These are phyloP conservation scores for Colletotrichum australisinense DNA, from an alignment of 2,329 filamentous ascomycete species.

Conservation along the genomic window DNA sequence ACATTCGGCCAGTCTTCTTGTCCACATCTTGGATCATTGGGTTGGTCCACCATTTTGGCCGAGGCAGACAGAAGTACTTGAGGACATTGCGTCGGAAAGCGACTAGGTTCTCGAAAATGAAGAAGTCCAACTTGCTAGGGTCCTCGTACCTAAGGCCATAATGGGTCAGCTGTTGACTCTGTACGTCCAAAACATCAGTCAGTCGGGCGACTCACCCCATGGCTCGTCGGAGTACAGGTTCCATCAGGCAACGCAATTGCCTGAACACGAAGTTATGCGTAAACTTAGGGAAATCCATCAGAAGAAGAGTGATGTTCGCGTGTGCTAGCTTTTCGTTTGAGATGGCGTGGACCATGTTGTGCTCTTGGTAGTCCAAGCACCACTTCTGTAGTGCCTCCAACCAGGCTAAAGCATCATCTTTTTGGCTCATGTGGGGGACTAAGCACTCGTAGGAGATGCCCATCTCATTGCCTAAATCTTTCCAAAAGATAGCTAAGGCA, in stretches of 20 bases:
- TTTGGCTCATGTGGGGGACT: conserved; percentile 49
- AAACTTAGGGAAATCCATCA: conserved; percentile 14
- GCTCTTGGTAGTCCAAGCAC: conserved; percentile 61
- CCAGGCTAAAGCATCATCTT: conserved; percentile 63
- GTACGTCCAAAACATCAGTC: no score
- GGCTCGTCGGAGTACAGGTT: conserved; percentile 4
- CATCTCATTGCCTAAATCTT: conserved; percentile 66
- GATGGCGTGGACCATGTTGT: conserved; percentile 54
- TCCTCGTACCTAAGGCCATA: background rate
- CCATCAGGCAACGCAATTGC: conserved; percentile 20
- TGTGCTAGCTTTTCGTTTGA: conserved; percentile 24
- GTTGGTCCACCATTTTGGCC: conserved; percentile 43
- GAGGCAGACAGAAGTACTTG: conserved; percentile 61
- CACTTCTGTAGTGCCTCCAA: conserved; percentile 61
- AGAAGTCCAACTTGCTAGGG: conserved; percentile 1
- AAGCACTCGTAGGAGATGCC: conserved; percentile 60
- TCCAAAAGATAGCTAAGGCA: conserved; percentile 69
- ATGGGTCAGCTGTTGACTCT: background rate
- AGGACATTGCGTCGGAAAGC: conserved; percentile 56
- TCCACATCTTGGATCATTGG: conserved; percentile 47
- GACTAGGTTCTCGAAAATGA: conserved; percentile 44
- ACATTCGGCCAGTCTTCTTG: conserved; percentile 53
- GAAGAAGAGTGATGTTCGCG: conserved; percentile 3
- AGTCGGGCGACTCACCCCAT: conserved; percentile 1
- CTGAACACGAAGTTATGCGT: conserved; percentile 12